phyloP scores from a whole-genome alignment of 768 basidiomycete species.

The Dacryopinax spathularia region DNA sequence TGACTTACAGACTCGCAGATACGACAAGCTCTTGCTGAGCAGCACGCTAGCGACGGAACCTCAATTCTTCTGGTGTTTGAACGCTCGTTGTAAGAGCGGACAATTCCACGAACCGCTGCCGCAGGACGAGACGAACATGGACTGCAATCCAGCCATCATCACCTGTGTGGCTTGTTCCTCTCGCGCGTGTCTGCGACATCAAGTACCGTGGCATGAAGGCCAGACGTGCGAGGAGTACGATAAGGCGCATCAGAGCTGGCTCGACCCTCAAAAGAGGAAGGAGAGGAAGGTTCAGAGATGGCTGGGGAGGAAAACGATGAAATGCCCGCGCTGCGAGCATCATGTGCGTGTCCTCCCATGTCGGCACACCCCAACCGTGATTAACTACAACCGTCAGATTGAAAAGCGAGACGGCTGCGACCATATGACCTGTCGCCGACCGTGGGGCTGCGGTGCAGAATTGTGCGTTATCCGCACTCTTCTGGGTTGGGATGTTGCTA shows the following conservation, averaged over 20 bases:
- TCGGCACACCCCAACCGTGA: too few species aligned
- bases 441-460: background rate
- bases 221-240: background rate
- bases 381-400: too few species aligned
- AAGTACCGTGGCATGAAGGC: background rate
- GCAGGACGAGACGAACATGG: too few species aligned
- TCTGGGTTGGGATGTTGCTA: too few species aligned
- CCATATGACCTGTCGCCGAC: background rate
- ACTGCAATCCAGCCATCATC: background rate
- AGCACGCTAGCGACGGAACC: background rate
- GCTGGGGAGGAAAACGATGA: background rate
- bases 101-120: background rate
- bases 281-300: background rate
- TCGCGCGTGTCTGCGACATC: background rate
- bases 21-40: background rate
- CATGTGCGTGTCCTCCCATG: background rate
- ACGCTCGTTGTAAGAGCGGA: background rate
- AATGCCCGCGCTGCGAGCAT: background rate
- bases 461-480: too few species aligned
- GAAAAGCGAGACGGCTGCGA: background rate
- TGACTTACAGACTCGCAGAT: background rate
- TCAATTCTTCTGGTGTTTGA: background rate
- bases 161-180: background rate
- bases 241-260: background rate
- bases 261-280: background rate